Evolutionary conservation across 371 early-diverging fungal genomes (phyloP).

Genomic region (Mucor velutinosus): DNA sequence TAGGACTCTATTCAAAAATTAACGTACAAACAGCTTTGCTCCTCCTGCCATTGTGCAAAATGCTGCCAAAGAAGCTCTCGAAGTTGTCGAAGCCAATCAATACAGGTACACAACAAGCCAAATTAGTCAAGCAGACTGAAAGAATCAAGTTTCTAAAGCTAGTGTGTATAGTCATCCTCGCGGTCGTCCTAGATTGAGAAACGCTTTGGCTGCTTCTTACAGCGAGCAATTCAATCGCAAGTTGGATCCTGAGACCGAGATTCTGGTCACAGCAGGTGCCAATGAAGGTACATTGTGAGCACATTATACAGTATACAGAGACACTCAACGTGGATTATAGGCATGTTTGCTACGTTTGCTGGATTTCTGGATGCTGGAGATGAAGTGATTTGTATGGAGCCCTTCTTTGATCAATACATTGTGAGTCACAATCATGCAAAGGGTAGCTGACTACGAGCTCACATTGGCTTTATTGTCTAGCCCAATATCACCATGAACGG

Average conservation of each 20-base stretch:
- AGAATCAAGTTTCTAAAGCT: background rate
- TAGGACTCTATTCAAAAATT: background rate
- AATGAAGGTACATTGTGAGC: conserved; percentile 72
- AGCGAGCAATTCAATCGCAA: conserved; percentile 63
- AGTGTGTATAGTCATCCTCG: conserved; percentile 61
- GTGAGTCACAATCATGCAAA: conserved; percentile 44
- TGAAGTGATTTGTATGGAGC: conserved; percentile 92
- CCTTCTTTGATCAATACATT: conserved; percentile 94
- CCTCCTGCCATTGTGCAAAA: conserved; percentile 85
- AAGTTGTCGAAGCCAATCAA: conserved; percentile 72
- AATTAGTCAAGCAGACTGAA: background rate
- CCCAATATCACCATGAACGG: conserved; percentile 89
- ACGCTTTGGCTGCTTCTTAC: conserved; percentile 82
- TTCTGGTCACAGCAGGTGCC: conserved; percentile 92
- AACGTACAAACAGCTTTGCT: conserved; percentile 65
- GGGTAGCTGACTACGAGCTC: background rate
- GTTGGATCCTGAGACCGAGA: conserved; percentile 81
- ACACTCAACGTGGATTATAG: conserved; percentile 24
- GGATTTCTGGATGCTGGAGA: conserved; percentile 79
- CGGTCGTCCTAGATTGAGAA: conserved; percentile 80
- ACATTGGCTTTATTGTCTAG: conserved; percentile 22
- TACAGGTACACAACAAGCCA: conserved; percentile 57
- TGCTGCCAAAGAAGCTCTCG: conserved; percentile 77
- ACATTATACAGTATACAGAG: background rate
- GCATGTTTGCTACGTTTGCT: conserved; percentile 80